Percentiles rank a stretch among this genome's conserved stretches.
Conservation (phyloP, 352 stramenopile genomes). For the Pythium rhizo-oryzae region DNA sequence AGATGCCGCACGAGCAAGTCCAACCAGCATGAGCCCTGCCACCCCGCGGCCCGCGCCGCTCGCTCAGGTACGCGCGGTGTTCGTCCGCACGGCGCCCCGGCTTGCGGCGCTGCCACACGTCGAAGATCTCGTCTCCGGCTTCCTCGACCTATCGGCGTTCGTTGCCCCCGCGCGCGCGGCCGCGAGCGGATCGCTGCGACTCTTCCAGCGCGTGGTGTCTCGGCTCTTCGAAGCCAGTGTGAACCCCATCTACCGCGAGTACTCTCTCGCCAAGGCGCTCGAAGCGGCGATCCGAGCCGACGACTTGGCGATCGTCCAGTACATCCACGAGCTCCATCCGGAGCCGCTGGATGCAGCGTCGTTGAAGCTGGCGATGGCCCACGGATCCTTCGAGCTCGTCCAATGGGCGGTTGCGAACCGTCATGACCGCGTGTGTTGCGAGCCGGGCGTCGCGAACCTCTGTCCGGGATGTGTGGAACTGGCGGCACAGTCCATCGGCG, state of each 20-base stretch:
- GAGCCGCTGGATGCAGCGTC: neutral
- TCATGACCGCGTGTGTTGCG: neutral
- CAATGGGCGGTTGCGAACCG: neutral
- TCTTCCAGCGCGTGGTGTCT: neutral
- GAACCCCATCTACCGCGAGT: neutral
- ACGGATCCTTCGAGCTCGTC: conserved; percentile 6
- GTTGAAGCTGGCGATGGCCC: neutral
- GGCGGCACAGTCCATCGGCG: neutral
- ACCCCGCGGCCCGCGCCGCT: neutral
- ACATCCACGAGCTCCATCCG: neutral
- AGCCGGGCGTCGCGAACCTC: neutral
- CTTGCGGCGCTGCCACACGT: neutral
- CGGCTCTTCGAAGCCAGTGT: neutral
- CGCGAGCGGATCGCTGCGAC: neutral
- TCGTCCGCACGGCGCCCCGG: neutral
- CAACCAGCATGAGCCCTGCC: too few relatives aligned
- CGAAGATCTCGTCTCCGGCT: neutral
- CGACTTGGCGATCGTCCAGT: neutral
- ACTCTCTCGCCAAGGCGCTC: neutral
- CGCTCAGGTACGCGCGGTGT: neutral
- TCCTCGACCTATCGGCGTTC: neutral
- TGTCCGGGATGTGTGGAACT: neutral
- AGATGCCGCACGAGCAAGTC: too few relatives aligned
- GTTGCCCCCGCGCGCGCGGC: neutral
- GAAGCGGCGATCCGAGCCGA: neutral